phyloP scores from a whole-genome alignment of 2,329 filamentous ascomycete species.

The Eutypella sp. region DNA sequence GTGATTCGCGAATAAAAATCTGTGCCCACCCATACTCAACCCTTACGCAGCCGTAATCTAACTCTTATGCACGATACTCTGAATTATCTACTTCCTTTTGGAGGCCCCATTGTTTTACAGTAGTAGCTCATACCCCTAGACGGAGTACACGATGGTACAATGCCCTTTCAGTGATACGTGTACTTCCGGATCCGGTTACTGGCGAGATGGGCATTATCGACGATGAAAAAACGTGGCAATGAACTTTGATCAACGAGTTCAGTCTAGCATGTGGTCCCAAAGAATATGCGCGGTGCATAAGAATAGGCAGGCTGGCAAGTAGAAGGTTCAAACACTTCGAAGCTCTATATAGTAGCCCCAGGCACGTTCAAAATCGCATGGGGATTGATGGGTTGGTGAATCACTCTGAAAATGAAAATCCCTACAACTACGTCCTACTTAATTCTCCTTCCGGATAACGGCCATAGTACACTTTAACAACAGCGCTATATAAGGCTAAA shows the following conservation, averaged over 20 bases:
- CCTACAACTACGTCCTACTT: not conserved
- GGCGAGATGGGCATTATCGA: not conserved
- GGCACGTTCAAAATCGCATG: too few species aligned
- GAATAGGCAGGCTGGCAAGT: too few species aligned
- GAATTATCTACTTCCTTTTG: too few species aligned
- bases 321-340: too few species aligned
- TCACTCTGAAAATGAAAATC: too few species aligned
- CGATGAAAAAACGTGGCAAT: not conserved
- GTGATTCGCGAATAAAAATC: not conserved
- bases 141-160: too few species aligned
- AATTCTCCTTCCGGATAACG: not conserved
- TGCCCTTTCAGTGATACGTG: not conserved
- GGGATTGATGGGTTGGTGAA: too few species aligned
- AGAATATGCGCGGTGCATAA: not conserved
- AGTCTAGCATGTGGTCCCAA: too few species aligned
- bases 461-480: too few species aligned
- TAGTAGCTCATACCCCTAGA: not conserved
- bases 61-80: not conserved
- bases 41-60: not conserved
- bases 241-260: not conserved
- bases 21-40: not conserved
- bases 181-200: not conserved
- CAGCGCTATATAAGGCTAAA: not conserved
- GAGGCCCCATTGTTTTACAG: too few species aligned
- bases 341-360: too few species aligned